Conservation (phyloP, 371 early-diverging fungal genomes). For the Edhazardia aedis region DNA sequence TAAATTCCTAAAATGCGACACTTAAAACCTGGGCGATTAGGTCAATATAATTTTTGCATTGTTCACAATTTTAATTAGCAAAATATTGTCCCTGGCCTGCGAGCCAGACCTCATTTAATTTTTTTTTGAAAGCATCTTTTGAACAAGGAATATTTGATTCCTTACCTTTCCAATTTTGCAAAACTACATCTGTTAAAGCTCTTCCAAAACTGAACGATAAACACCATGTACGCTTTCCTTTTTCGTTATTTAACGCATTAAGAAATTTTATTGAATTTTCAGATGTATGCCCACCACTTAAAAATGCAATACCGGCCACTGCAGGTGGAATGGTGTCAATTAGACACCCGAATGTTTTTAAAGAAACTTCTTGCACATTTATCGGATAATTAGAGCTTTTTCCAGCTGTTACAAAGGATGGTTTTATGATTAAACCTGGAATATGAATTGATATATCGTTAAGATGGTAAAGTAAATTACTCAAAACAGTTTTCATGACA, state of each 20-base stretch:
- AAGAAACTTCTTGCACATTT: slow-evolving; percentile 16
- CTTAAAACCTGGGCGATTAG: too few species aligned
- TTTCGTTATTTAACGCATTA: slow-evolving; percentile 15
- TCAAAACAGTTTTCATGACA: slow-evolving; percentile 30
- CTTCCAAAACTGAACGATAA: slow-evolving; percentile 46
- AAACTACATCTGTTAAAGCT: slow-evolving; percentile 33
- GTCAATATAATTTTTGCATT: too few species aligned
- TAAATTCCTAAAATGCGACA: too few species aligned
- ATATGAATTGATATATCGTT: slow-evolving; percentile 32
- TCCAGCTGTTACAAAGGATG: slow-evolving; percentile 42
- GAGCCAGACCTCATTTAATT: too few species aligned
- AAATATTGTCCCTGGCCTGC: too few species aligned
- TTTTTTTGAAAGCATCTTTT: too few species aligned
- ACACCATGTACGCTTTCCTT: slow-evolving; percentile 22
- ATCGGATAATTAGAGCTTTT: background rate
- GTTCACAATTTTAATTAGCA: too few species aligned
- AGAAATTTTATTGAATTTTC: slow-evolving; percentile 35
- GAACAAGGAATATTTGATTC: slow-evolving; percentile 31
- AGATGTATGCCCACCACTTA: slow-evolving; percentile 43
- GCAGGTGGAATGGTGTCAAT: slow-evolving; percentile 30
- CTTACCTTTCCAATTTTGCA: slow-evolving; percentile 37
- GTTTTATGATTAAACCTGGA: slow-evolving; percentile 40
- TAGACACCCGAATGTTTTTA: slow-evolving; percentile 22
- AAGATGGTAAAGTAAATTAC: slow-evolving; percentile 25
- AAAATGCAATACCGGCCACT: slow-evolving; percentile 41